A percentile compares a stretch with the other conserved stretches of the same genome.
phyloP scores from a whole-genome alignment of 257 asterid genomes.

The Petunia axillaris region DNA sequence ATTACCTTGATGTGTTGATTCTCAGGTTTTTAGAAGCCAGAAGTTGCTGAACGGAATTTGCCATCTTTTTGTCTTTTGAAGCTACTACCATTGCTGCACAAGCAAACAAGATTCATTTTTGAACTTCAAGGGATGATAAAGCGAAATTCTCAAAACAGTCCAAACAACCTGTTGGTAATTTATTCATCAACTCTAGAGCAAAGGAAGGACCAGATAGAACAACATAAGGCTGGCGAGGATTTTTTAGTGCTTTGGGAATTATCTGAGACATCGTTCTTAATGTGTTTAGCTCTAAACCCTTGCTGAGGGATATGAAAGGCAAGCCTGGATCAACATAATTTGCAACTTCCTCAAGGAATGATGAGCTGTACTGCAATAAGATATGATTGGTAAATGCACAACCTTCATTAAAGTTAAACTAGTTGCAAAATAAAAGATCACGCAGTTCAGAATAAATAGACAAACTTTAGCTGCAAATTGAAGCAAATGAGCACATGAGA shows the following conservation, averaged over 20 bases:
- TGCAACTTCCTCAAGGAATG: constrained; percentile 80
- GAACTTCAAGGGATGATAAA: constrained; percentile 17
- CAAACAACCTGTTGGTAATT: constrained; percentile 80
- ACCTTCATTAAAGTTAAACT: constrained; percentile 27
- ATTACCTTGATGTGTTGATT: constrained; percentile 88
- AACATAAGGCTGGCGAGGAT: constrained; percentile 89
- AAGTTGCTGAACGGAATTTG: constrained; percentile 86
- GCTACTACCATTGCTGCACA: constrained; percentile 87
- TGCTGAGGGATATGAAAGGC: constrained; percentile 93
- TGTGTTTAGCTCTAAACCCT: constrained; percentile 88
- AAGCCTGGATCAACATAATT: constrained; percentile 79
- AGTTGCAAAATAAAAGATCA: constrained; percentile 14
- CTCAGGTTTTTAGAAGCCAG: constrained; percentile 76
- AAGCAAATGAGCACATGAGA: not conserved
- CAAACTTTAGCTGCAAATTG: constrained; percentile 2
- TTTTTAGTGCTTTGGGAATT: constrained; percentile 72
- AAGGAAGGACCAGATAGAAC: constrained; percentile 93
- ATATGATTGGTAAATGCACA: constrained; percentile 29
- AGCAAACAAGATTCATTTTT: constrained; percentile 22
- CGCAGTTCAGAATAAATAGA: constrained; percentile 4
- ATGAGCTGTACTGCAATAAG: constrained; percentile 81
- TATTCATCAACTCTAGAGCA: constrained; percentile 89
- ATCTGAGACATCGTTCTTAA: constrained; percentile 90
- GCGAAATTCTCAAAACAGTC: constrained; percentile 28
- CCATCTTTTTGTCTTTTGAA: constrained; percentile 83